Base-by-base conservation (phyloP, 2,329 filamentous ascomycete species). In the Clonostachys byssicola region DNA sequence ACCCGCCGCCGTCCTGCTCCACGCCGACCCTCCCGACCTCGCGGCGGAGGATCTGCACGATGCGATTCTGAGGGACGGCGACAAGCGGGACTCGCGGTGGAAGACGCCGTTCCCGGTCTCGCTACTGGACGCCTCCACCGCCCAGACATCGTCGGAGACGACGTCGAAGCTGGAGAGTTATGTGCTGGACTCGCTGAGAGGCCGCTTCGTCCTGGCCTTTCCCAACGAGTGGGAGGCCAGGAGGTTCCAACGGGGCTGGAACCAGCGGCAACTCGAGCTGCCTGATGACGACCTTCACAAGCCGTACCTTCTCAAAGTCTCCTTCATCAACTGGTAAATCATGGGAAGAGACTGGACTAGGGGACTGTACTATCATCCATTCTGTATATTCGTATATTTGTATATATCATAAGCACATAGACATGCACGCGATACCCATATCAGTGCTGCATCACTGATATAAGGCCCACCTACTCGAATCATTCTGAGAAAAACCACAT, bases 201-300 rank as follows among this genome's bases (percentile, higher is more conserved):
- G 55, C 5, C 60, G 64, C 6, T 71, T 68, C 47, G 51, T 69
- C 30, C 42, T 71, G 9, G 56, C 60, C 3, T 68, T 60, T 47
- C 51, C 56, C 14, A 57, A 58, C 34, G 55, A 61, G 4, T 49
- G 51, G 17, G 62, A 67, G 40, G 70, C 68, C 3, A 59, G 64
- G 50, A 59, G 68, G 13, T 72, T 73, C 48, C 63, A 70, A 41
- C 62, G 69, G n/a, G 52, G 52, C 43, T 73, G 70, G 70, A 71
- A 73, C 46, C 57, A 61, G 44, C 63, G 63, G 23, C 57, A 54
- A 42, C 45, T 70, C 8, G 36, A 18, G 23, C 23, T 39, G 36
- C 16, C 36, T 17, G 14, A 39, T 39, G 13, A 39, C 36, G 23
- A 23, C 23, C 23, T 23, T 30, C 23, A 10, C 23, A 12, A 14